Conservation (phyloP, 768 basidiomycete species). For the Boletellus sp. region DNA sequence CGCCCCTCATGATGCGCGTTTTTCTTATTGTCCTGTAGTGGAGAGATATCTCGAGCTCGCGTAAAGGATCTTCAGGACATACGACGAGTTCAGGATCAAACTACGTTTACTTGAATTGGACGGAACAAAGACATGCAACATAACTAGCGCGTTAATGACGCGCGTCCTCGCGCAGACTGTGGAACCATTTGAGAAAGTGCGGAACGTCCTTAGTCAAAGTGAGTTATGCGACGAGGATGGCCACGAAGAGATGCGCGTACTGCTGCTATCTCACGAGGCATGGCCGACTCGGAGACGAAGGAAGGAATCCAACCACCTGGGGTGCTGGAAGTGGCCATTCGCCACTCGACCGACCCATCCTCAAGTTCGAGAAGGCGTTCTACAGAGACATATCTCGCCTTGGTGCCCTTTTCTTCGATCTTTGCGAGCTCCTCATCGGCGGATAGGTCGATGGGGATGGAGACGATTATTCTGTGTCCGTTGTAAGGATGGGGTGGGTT, state of each 20-base stretch:
- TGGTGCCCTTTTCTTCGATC: slow-evolving; percentile 60
- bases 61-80: slow-evolving; percentile 27
- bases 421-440: slow-evolving; percentile 54
- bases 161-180: slow-evolving; percentile 27
- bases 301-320: slow-evolving; percentile 67
- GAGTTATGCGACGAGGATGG: neutral
- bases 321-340: slow-evolving; percentile 74
- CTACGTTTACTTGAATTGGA: neutral
- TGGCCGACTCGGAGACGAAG: slow-evolving; percentile 56
- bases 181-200: slow-evolving; percentile 67
- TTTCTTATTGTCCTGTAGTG: slow-evolving; percentile 42
- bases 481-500: neutral
- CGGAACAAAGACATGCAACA: neutral
- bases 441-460: slow-evolving; percentile 66
- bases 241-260: slow-evolving; percentile 31
- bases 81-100: neutral
- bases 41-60: slow-evolving; percentile 85
- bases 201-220: slow-evolving; percentile 56
- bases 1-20: neutral
- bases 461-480: slow-evolving; percentile 39
- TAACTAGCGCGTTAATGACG: neutral
- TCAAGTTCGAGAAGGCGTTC: slow-evolving; percentile 63
- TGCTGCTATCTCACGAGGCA: slow-evolving; percentile 60
- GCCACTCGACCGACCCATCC: slow-evolving; percentile 67
- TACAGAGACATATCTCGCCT: slow-evolving; percentile 66